phyloP scores from a whole-genome alignment of 2,329 filamentous ascomycete genomes.

The Botrytis fragariae region DNA sequence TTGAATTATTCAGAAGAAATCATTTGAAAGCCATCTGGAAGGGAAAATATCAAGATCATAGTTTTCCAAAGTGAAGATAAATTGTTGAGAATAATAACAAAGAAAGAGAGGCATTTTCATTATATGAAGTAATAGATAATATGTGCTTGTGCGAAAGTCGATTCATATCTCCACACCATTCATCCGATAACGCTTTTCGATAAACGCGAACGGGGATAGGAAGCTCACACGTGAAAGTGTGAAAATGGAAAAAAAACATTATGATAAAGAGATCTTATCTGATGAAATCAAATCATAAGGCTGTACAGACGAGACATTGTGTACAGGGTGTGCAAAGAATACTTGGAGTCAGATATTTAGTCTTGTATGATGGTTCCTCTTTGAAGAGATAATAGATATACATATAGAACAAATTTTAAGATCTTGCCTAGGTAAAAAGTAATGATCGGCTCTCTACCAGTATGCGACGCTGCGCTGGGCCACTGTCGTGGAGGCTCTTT shows the following conservation, averaged over 20 bases:
- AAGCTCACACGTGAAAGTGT: conserved; percentile 5
- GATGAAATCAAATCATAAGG: background rate
- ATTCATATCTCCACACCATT: conserved; percentile 14
- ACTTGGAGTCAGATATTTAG: background rate
- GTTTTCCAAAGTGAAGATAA: background rate
- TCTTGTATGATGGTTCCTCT: background rate
- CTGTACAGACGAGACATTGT: background rate
- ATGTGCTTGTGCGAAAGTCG: background rate
- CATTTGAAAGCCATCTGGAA: conserved; percentile 10
- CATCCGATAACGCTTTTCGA: conserved; percentile 16
- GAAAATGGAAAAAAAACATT: background rate
- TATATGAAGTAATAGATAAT: background rate
- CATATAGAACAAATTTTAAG: background rate
- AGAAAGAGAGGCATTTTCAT: conserved; percentile 1
- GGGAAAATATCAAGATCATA: background rate
- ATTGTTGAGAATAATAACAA: conserved; percentile 6
- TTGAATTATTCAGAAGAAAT: conserved; percentile 21
- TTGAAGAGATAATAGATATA: background rate
- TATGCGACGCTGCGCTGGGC: background rate
- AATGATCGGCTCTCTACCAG: background rate
- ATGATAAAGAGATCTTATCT: background rate
- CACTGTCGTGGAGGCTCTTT: background rate
- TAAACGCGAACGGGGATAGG: background rate
- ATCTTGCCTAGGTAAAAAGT: background rate
- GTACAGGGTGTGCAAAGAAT: too few relatives aligned